Evolutionary conservation across 2,329 filamentous ascomycete genomes (phyloP).

Genomic region (Scolecobasidium constrictum): DNA sequence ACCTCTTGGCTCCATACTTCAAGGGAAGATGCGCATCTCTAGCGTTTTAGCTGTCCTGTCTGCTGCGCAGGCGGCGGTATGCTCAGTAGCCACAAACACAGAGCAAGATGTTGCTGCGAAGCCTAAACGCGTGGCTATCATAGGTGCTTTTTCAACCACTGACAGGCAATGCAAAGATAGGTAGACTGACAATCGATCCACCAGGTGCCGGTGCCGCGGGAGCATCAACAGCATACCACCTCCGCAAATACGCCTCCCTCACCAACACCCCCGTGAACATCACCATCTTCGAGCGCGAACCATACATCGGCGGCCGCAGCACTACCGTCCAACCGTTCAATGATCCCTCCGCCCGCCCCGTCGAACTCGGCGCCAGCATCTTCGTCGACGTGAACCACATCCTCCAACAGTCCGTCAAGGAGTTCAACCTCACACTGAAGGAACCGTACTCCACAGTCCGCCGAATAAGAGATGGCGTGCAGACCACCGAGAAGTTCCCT

Average conservation of each 20-base stretch:
- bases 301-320: conserved; percentile 72
- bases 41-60: too few relatives aligned
- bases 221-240: conserved; percentile 74
- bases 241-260: conserved; percentile 58
- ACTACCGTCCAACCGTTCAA: conserved; percentile 72
- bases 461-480: conserved; percentile 11
- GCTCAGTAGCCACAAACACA: too few relatives aligned
- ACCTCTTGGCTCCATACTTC: too few relatives aligned
- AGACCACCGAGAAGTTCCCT: conserved; percentile 12
- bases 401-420: conserved; percentile 58
- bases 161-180: too few relatives aligned
- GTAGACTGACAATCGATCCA: neutral
- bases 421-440: conserved; percentile 56
- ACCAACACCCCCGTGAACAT: conserved; percentile 58
- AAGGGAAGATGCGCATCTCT: too few relatives aligned
- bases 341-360: conserved; percentile 47
- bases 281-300: conserved; percentile 74
- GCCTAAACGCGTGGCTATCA: conserved; percentile 3
- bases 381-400: conserved; percentile 82
- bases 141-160: too few relatives aligned
- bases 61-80: too few relatives aligned
- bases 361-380: conserved; percentile 86
- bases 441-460: too few relatives aligned
- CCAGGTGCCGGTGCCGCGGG: conserved; percentile 82
- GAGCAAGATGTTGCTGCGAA: too few relatives aligned